Conservation (phyloP, 2,329 filamentous ascomycete genomes). For the Colletotrichum sp. region DNA sequence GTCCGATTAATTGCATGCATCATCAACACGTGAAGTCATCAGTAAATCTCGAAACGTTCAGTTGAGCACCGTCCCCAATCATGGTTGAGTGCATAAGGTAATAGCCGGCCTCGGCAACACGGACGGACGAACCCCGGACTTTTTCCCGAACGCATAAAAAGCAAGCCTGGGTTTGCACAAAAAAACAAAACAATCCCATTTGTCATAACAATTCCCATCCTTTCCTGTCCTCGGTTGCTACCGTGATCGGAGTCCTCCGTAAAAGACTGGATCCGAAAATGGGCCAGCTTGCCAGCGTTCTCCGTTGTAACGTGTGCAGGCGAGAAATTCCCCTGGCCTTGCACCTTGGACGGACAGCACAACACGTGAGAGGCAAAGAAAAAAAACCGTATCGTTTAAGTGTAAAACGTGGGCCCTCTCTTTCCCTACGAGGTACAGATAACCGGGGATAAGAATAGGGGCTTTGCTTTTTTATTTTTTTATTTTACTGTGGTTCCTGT, state of each 20-base stretch:
- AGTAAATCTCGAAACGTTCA: neutral
- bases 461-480: neutral
- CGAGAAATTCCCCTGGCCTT: neutral
- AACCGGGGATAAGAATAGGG: neutral
- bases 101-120: neutral
- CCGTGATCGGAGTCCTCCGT: conserved; percentile 2
- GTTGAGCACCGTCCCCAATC: neutral
- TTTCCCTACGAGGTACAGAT: neutral
- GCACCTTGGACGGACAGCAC: neutral
- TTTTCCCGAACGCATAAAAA: neutral
- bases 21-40: neutral
- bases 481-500: neutral
- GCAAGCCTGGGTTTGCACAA: neutral
- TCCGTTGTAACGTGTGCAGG: neutral
- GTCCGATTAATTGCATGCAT: rapidly evolving
- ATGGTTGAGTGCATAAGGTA: neutral
- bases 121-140: neutral
- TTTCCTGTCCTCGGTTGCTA: neutral
- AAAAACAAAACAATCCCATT: neutral
- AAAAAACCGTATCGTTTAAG: neutral
- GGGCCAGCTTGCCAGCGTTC: neutral
- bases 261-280: neutral
- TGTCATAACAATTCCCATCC: neutral
- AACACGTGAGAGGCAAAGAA: neutral
- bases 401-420: neutral